Base-by-base conservation (phyloP, 1,284 basidiomycete species). In the Boletus sp. region DNA sequence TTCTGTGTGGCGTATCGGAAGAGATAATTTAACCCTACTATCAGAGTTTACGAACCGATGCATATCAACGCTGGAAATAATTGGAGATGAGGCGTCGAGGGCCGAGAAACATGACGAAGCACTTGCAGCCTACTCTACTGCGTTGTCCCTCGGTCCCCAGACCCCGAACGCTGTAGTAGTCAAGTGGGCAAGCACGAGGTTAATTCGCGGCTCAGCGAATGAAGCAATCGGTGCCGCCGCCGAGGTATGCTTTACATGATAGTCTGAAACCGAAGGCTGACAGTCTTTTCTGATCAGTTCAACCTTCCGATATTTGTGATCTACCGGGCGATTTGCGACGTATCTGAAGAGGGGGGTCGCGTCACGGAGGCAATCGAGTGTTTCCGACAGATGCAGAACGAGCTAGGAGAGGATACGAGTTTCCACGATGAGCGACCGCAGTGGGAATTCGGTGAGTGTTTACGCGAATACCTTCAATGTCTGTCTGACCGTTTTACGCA, bases 271-370 rank as follows among this genome's bases (percentile, higher is more conserved):
- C 11, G 3, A 4, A 11, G 4, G 39, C 20, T 41, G 39, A 41
- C 39, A 18, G 7, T 9, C 37, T 9, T 18, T 39, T 35, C 37
- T 7, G 18, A 18, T n/a, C n/a, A 61, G 57, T 63, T 60, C 31
- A 47, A 35, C 24, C 7, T 60, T 54, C 39, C 60, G 3, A 20
- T 20, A 7, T 39, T 63, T 15, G 7, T 20, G 27, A 3, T 48
- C 9, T 37, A 42, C n/a, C 51, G 13, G 3, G 36, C 7, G 12
- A 51, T 61, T 1, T 63, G 61, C 1, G 61, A 63, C 12, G 24
- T 31, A 20, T 47, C 63, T 1, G 44, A 41, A 29, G 11, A 2
- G 18, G 33, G 37, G 1, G 57, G 20, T 27, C 57, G 45, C 20
- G 22, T 63, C 18, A 33, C 2, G 24, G 20, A 61, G 22, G 61